A percentile compares a stretch with the other conserved stretches of the same genome.
These are phyloP conservation scores for Suhomyces xylopsoci DNA, from an alignment of 805 yeast species.

Conservation along the genomic window DNA sequence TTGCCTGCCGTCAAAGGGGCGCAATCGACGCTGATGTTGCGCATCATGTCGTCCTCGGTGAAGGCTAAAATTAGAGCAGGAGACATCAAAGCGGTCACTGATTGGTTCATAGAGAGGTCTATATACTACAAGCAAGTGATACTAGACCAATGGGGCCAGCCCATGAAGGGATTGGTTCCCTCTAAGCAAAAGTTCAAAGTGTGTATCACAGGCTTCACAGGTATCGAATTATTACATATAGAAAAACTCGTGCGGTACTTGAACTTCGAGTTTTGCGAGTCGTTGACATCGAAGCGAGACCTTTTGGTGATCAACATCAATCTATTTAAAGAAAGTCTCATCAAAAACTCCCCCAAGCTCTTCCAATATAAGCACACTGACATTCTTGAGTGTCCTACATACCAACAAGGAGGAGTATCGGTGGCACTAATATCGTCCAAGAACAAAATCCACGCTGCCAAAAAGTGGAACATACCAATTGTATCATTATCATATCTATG, in stretches of 20 bases:
- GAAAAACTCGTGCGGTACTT: slow-evolving; percentile 56
- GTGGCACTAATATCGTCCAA: slow-evolving; percentile 44
- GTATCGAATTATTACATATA: slow-evolving; percentile 70
- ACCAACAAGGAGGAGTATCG: slow-evolving; percentile 29
- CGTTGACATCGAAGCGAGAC: slow-evolving; percentile 51
- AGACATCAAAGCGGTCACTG: slow-evolving; percentile 50
- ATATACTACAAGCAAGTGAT: slow-evolving; percentile 50
- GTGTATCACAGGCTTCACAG: slow-evolving; percentile 71
- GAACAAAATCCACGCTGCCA: slow-evolving; percentile 57
- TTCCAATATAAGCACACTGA: slow-evolving; percentile 35
- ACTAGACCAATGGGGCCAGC: slow-evolving; percentile 63
- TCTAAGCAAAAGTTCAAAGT: slow-evolving; percentile 30
- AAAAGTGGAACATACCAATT: slow-evolving; percentile 56
- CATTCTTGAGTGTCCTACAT: slow-evolving; percentile 33
- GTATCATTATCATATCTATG: slow-evolving; percentile 53
- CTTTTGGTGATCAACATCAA: slow-evolving; percentile 54
- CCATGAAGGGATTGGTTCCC: slow-evolving; percentile 36
- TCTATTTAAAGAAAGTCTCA: slow-evolving; percentile 38
- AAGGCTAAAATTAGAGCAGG: slow-evolving; percentile 20
- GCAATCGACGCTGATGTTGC: slow-evolving; percentile 23
- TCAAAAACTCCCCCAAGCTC: slow-evolving; percentile 39
- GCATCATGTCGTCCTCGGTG: slow-evolving; percentile 21
- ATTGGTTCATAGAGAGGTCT: slow-evolving; percentile 78
- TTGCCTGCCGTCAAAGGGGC: slow-evolving; percentile 31
- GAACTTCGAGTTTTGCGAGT: slow-evolving; percentile 49